A percentile compares a stretch with the other conserved stretches of the same genome.
phyloP scores from a whole-genome alignment of 116 monocot species.

The Posidonia oceanica region DNA sequence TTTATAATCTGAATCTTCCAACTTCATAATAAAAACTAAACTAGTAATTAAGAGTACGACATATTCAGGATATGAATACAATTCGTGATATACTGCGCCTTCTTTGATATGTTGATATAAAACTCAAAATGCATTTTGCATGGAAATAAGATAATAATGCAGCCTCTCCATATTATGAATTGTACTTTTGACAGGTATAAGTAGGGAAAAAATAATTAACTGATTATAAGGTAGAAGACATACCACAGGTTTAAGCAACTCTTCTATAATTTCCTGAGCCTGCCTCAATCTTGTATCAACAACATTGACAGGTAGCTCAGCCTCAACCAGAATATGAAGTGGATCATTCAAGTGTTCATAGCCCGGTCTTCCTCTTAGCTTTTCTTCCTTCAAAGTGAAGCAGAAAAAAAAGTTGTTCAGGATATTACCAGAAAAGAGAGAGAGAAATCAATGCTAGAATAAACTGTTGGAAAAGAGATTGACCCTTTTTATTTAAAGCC shows the following conservation, averaged over 20 bases:
- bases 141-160: neutral
- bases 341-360: constrained; percentile 94
- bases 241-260: constrained; percentile 95
- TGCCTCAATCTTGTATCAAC: constrained; percentile 78
- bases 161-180: neutral
- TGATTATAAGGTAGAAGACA: neutral
- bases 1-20: no score
- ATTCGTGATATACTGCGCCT: no score
- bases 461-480: neutral
- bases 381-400: constrained; percentile 62
- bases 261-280: constrained; percentile 93
- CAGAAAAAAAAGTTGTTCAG: neutral
- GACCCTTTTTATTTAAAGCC: no score
- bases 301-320: constrained; percentile 78
- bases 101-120: no score
- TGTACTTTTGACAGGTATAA: neutral
- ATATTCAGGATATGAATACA: no score
- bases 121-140: no score
- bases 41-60: no score
- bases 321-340: constrained; percentile 82
- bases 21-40: no score
- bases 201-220: neutral
- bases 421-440: neutral
- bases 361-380: constrained; percentile 80
- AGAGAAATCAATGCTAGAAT: neutral